Percentiles rank a stretch among this genome's conserved stretches.
Conservation (phyloP, 331 rosid genomes). For the Cucumis variabilis region DNA sequence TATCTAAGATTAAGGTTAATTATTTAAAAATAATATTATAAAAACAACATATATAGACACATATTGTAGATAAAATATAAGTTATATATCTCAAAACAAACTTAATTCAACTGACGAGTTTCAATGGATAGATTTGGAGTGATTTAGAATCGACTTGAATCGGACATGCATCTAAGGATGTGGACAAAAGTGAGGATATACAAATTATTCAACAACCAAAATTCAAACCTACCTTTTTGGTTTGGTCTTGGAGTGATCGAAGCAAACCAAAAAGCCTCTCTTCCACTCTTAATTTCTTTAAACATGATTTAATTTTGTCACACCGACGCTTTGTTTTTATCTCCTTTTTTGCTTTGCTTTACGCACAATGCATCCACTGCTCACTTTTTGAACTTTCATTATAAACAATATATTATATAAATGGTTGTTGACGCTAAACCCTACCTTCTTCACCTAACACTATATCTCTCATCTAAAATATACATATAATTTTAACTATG, state of each 20-base stretch:
- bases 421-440: background rate
- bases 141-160: background rate
- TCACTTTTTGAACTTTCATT: background rate
- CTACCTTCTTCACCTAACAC: background rate
- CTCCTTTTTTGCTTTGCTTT: background rate
- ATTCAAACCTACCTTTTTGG: background rate
- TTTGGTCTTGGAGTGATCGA: background rate
- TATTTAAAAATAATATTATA: no score
- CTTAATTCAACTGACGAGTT: no score
- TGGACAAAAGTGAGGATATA: background rate
- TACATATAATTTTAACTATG: no score
- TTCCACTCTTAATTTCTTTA: background rate
- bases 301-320: background rate
- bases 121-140: background rate
- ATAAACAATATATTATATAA: no score
- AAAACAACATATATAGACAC: no score
- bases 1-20: no score
- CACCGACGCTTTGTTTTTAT: constrained; percentile 16
- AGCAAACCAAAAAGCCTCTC: background rate
- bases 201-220: no score
- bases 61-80: no score
- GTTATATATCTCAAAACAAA: no score
- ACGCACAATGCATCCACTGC: background rate
- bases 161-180: background rate
- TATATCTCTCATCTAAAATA: no score